phyloP scores from a whole-genome alignment of 441 rosid species.

The Adansonia grandidieri region DNA sequence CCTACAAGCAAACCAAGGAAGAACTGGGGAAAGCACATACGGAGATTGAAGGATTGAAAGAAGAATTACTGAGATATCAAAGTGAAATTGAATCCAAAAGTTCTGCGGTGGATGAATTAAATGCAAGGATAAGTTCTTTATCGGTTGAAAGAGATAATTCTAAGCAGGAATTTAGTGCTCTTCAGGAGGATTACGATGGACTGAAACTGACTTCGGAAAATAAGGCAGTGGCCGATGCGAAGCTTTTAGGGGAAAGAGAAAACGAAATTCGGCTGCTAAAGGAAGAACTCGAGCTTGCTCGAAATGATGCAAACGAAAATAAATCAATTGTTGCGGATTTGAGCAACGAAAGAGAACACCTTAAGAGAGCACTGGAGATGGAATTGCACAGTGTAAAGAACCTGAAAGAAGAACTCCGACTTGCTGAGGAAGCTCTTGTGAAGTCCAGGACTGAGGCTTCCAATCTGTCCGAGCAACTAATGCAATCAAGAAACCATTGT shows the following conservation, averaged over 20 bases:
- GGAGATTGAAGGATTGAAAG: conserved; percentile 55
- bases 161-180: conserved; percentile 47
- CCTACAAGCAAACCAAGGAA: conserved; percentile 48
- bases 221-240: conserved; percentile 56
- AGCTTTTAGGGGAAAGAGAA: conserved; percentile 53
- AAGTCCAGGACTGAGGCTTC: conserved; percentile 59
- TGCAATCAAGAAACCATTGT: conserved; percentile 50
- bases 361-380: conserved; percentile 50
- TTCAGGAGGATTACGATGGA: conserved; percentile 53
- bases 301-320: conserved; percentile 42
- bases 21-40: conserved; percentile 52
- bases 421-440: conserved; percentile 50
- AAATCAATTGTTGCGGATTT: conserved; percentile 49
- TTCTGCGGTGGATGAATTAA: conserved; percentile 54
- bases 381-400: conserved; percentile 48
- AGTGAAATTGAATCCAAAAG: conserved; percentile 58
- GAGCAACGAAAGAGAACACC: conserved; percentile 58
- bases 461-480: conserved; percentile 55
- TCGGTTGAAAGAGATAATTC: conserved; percentile 57
- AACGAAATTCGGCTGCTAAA: conserved; percentile 53
- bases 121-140: conserved; percentile 51
- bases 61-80: conserved; percentile 43
- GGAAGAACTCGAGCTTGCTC: conserved; percentile 54
- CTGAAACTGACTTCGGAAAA: conserved; percentile 64
- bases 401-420: conserved; percentile 63